Base-by-base conservation (phyloP, 345 rosid genomes). In the Eucalyptus camaldulensis region DNA sequence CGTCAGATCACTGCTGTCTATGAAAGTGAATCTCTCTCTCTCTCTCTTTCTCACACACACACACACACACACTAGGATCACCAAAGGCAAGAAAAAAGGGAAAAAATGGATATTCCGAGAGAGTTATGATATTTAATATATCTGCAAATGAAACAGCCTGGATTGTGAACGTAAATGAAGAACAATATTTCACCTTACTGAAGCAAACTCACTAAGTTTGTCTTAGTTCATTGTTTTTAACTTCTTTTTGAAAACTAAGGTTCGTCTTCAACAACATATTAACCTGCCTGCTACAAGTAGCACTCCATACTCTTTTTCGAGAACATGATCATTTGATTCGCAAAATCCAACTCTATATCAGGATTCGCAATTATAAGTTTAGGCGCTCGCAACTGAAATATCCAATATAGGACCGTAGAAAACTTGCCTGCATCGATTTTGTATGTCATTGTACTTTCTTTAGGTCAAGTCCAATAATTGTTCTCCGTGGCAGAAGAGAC, bases 201-300 rank as follows among this genome's bases (percentile, higher is more conserved):
- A 33, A 33, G 80, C 24, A 33, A 33, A 0, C 80, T 3, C 80
- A 69, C 25, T 69, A 31, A 33, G 33, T 15, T n/a, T 40, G 80
- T 69, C 24, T 40, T 10, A 69, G 56, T 27, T 3, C 27, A 56
- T 86, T n/a, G 60, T 15, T 86, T 51, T 43, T 29, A 33, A 0
- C 31, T 0, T 85, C 16, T 85, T 47, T 0, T 1, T 25, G 7
- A 85, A 47, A 27, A 47, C 87, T 47, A 47, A 13, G 24, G 54
- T 47, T 50, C 0, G 37, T 33, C 13, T 33, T 69, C 0, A 69
- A 69, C 43, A 69, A 33, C 0, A 21, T 69, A 69, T 37, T 21
- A 1, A 37, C 3, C 0, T 0, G 5, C 1, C 3, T 37, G 83
- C 27, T 37, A 5, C 45, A 19, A 72, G 45, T 19, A 72, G 83